phyloP scores from a whole-genome alignment of 2,329 filamentous ascomycete species.

The Camptophora hylomeconis region DNA sequence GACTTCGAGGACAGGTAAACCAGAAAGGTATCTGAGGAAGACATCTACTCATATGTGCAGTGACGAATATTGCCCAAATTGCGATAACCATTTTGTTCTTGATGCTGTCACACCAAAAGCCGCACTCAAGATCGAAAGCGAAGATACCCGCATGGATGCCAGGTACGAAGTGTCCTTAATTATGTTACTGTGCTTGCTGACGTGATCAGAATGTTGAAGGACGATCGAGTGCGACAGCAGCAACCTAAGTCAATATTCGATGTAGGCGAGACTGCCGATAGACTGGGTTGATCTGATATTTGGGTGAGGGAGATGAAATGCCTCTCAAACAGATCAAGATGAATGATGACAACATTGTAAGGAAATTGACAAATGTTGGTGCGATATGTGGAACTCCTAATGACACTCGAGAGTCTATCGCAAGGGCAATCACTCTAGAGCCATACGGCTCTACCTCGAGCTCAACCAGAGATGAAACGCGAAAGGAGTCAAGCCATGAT shows the following conservation, averaged over 20 bases:
- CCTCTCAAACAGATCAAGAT: too few species aligned
- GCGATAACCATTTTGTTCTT: constrained; percentile 95
- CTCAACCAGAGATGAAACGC: too few species aligned
- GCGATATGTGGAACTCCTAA: too few species aligned
- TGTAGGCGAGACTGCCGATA: constrained; percentile 59
- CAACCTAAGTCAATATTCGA: constrained; percentile 59
- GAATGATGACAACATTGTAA: too few species aligned
- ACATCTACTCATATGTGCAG: constrained; percentile 25
- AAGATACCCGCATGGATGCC: constrained; percentile 72
- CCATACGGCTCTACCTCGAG: too few species aligned
- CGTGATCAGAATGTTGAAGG: constrained; percentile 63
- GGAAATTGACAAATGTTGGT: too few species aligned
- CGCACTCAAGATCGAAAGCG: constrained; percentile 74
- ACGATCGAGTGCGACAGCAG: constrained; percentile 59
- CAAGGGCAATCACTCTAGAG: too few species aligned
- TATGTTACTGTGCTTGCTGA: not conserved
- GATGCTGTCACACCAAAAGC: constrained; percentile 78
- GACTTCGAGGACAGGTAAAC: constrained; percentile 73
- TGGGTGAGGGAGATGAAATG: too few species aligned
- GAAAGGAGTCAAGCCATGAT: not conserved
- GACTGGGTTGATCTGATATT: constrained; percentile 51
- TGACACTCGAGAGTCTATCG: too few species aligned
- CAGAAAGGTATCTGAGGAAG: not conserved
- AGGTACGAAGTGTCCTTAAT: constrained; percentile 28
- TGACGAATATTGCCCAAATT: constrained; percentile 98